Evolutionary conservation across 1,284 basidiomycete species (phyloP).

Genomic region (Melampsora occidentalis): DNA sequence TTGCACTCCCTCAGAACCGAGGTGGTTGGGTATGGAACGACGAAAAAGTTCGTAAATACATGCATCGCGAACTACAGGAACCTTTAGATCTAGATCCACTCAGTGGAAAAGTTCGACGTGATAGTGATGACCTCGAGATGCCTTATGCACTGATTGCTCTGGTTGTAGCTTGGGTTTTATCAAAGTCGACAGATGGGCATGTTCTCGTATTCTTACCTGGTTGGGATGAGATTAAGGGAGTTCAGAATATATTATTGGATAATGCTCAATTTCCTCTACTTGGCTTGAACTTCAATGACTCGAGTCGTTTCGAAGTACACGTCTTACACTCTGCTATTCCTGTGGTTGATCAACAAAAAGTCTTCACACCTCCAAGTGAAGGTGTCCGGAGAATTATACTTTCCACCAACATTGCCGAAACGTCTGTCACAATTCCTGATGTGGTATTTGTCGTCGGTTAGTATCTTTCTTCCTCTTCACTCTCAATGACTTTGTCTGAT

Average conservation of each 20-base stretch:
- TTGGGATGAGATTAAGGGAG: constrained; percentile 85
- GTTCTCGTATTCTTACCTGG: constrained; percentile 78
- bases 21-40: constrained; percentile 71
- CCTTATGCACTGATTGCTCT: constrained; percentile 79
- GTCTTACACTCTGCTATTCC: constrained; percentile 88
- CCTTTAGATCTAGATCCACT: constrained; percentile 46
- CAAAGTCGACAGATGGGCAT: constrained; percentile 75
- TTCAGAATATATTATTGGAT: constrained; percentile 67
- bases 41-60: constrained; percentile 72
- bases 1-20: constrained; percentile 50
- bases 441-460: constrained; percentile 69
- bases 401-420: constrained; percentile 93
- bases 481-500: neutral
- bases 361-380: constrained; percentile 62
- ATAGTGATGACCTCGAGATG: constrained; percentile 71
- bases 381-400: constrained; percentile 40
- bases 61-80: constrained; percentile 67
- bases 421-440: constrained; percentile 91
- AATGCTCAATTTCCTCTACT: constrained; percentile 59
- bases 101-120: constrained; percentile 47
- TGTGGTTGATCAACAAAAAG: constrained; percentile 80
- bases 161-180: constrained; percentile 74
- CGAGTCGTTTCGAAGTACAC: constrained; percentile 70
- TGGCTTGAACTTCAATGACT: constrained; percentile 65
- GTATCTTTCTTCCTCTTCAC: neutral